These are phyloP conservation scores for Leishmania amazonensis DNA, from an alignment of 208 protist species.

Conservation along the genomic window DNA sequence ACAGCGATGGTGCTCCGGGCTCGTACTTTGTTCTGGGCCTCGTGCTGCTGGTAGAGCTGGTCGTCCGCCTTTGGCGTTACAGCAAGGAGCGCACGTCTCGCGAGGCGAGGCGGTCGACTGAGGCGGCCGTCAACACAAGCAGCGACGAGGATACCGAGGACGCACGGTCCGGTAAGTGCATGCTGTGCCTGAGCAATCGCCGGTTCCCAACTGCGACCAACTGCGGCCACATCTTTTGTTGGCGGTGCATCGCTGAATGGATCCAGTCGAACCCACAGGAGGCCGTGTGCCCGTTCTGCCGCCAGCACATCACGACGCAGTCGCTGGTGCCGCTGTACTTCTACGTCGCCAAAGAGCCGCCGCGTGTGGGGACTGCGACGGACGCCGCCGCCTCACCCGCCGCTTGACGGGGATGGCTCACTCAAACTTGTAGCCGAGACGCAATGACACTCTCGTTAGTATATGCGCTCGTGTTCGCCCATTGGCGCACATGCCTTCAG, in stretches of 20 bases:
- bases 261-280: conserved; percentile 80
- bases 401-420: not conserved
- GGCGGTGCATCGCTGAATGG: conserved; percentile 86
- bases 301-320: conserved; percentile 75
- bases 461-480: not conserved
- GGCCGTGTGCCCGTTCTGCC: conserved; percentile 86
- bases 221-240: conserved; percentile 91
- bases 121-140: conserved; percentile 16
- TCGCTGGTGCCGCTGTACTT: conserved; percentile 85
- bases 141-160: conserved; percentile 62
- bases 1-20: conserved; percentile 59
- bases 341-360: conserved; percentile 69
- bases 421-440: not conserved
- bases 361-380: conserved; percentile 35
- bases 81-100: conserved; percentile 25
- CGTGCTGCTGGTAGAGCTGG: conserved; percentile 70
- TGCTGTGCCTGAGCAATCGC: conserved; percentile 82
- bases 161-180: conserved; percentile 67
- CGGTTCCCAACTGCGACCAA: conserved; percentile 77
- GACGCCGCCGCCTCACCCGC: not conserved
- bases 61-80: conserved; percentile 80
- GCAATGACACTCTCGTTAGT: not conserved
- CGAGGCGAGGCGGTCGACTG: conserved; percentile 11
- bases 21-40: conserved; percentile 76
- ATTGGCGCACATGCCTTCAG: not conserved